phyloP scores from a whole-genome alignment of 1,284 basidiomycete genomes.

The Taiwanofungus camphoratus region DNA sequence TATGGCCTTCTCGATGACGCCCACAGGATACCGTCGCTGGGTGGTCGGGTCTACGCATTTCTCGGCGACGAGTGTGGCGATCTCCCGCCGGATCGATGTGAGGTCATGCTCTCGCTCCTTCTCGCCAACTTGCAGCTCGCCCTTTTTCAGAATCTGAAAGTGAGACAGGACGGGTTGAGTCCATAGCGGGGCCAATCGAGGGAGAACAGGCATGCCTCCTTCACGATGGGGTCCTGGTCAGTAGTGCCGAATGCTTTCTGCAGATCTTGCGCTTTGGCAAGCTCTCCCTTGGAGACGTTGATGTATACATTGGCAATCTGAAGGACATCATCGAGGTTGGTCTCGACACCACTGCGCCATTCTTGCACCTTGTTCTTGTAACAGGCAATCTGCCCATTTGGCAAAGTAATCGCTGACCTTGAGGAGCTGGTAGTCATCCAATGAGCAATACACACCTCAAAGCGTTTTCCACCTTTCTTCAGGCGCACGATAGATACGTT shows the following conservation, averaged over 20 bases:
- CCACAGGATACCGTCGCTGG: constrained; percentile 86
- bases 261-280: constrained; percentile 86
- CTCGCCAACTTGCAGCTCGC: constrained; percentile 95
- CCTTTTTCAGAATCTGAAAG: constrained; percentile 84
- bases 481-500: constrained; percentile 95
- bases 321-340: constrained; percentile 90
- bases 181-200: too few species aligned
- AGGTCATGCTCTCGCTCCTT: constrained; percentile 94
- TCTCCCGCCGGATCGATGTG: constrained; percentile 80
- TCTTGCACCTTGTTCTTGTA: constrained; percentile 99
- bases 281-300: constrained; percentile 95
- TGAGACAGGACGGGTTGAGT: too few species aligned
- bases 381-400: constrained; percentile 88
- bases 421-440: too few species aligned
- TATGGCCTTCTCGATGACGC: constrained; percentile 99
- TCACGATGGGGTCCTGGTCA: constrained; percentile 70
- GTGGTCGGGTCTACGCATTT: constrained; percentile 94
- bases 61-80: constrained; percentile 90
- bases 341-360: constrained; percentile 92
- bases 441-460: constrained; percentile 76
- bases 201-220: constrained; percentile 75
- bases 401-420: too few species aligned
- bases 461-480: constrained; percentile 96
- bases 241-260: constrained; percentile 87
- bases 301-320: constrained; percentile 96